phyloP scores from a whole-genome alignment of 2,329 filamentous ascomycete species.

The Diaporthe longicolla region DNA sequence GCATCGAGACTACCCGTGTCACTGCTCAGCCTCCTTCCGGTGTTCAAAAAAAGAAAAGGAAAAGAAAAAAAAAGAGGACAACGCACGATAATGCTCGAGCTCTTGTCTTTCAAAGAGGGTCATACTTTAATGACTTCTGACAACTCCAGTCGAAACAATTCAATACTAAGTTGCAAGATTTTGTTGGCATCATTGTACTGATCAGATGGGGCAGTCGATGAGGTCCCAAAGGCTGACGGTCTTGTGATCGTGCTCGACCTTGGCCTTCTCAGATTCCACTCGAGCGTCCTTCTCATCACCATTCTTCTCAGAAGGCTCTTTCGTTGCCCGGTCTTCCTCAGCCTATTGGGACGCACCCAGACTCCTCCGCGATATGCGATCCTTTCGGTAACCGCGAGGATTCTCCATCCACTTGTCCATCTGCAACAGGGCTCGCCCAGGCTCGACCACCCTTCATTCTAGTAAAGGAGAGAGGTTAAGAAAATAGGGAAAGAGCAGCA shows the following conservation, averaged over 20 bases:
- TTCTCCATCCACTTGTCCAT: conserved; percentile 42
- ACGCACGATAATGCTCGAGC: not conserved
- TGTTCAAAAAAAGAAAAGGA: not conserved
- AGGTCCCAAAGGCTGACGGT: not conserved
- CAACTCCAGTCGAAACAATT: not conserved
- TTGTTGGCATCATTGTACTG: too few relatives aligned
- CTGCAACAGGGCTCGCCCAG: too few relatives aligned
- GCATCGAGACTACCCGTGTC: not conserved
- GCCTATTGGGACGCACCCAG: rapidly evolving
- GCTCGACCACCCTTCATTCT: too few relatives aligned
- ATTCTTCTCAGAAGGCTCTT: not conserved
- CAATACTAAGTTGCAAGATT: too few relatives aligned
- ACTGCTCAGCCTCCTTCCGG: not conserved
- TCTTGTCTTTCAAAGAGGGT: not conserved
- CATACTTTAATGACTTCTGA: not conserved
- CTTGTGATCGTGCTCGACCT: not conserved
- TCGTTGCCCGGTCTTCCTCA: not conserved
- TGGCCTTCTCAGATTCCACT: not conserved
- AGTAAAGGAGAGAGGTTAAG: not conserved
- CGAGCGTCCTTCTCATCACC: too few relatives aligned
- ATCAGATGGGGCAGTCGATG: not conserved
- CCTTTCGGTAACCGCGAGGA: conserved; percentile 28
- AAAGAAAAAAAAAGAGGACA: not conserved
- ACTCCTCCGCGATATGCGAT: not conserved
- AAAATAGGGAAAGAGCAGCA: not conserved